phyloP scores from a whole-genome alignment of 2,329 filamentous ascomycete species.

The Diaporthe eres region DNA sequence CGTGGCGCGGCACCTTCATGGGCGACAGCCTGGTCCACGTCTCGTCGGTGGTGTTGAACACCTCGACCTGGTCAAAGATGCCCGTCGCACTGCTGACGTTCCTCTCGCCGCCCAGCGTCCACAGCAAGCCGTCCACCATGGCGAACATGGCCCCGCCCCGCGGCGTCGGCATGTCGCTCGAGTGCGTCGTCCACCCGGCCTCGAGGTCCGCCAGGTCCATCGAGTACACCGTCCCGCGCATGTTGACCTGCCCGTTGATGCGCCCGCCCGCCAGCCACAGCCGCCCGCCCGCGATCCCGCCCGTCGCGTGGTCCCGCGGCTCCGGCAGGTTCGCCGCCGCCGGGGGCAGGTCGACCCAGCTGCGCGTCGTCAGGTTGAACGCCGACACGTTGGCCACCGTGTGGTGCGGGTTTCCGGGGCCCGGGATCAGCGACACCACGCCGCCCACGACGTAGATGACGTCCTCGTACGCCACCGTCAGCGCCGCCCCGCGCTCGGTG shows the following conservation, averaged over 20 bases:
- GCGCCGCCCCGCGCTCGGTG: conserved; percentile 50
- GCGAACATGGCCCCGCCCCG: conserved; percentile 53
- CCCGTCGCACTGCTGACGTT: conserved; percentile 44
- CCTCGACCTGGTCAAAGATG: conserved; percentile 43
- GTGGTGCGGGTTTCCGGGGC: conserved; percentile 43
- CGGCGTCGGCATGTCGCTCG: conserved; percentile 53
- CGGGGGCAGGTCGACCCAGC: conserved; percentile 49
- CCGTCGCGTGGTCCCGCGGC: conserved; percentile 52
- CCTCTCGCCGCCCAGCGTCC: conserved; percentile 56
- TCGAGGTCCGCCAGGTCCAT: conserved; percentile 49
- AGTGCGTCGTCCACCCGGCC: conserved; percentile 48
- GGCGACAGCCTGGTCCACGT: conserved; percentile 39
- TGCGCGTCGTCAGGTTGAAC: conserved; percentile 48
- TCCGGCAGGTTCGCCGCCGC: conserved; percentile 49
- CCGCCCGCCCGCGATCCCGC: conserved; percentile 47
- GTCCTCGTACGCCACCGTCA: conserved; percentile 49
- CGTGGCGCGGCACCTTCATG: conserved; percentile 44
- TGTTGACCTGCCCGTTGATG: conserved; percentile 48
- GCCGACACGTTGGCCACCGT: conserved; percentile 49
- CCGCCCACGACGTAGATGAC: conserved; percentile 57
- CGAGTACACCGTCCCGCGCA: conserved; percentile 52
- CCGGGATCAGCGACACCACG: conserved; percentile 46
- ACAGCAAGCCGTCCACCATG: conserved; percentile 48
- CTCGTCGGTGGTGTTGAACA: conserved; percentile 41
- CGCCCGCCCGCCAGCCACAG: conserved; percentile 57